Evolutionary conservation across 2,329 filamentous ascomycete species (phyloP), one percentile per base, ranked within the genome.

Genomic region (Macrophomina phaseolina): DNA sequence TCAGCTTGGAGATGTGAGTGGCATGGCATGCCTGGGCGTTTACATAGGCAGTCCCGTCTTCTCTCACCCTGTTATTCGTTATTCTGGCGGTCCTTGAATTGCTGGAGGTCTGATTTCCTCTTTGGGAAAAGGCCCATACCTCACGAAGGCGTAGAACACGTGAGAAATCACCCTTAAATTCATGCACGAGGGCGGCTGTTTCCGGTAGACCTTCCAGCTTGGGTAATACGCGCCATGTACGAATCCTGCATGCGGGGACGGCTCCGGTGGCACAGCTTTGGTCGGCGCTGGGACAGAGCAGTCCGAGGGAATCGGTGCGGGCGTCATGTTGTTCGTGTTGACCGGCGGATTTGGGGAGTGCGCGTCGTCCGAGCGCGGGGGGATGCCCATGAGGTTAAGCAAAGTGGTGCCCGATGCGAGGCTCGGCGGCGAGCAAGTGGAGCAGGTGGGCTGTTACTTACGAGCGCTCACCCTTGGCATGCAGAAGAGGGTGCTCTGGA

Each of bases 221-320:
- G 91, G 90, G 77, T 92, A 95, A 80, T 94, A 95, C 12, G 93
- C 90, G 23, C 90, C 91, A 77, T 95, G 95, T 73, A 86, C 75
- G 67, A 76, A n/a, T 7, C 6, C 18, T 11, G 18, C 1, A 28
- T 38, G 16, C 16, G 58, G 30, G 2, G n/a, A 30, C 9, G 36
- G 14, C n/a, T 23, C 58, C 28, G 56, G 5, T 11, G 56, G 28
- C 40, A 34, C 40, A 28, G 40, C 2, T 16, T 4, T 4, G 4
- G 40, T 18, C 16, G 45, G 58, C 38, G 18, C 58, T 28, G 58
- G 30, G n/a, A 62, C 5, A 16, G 58, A 62, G 30, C 16, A 38
- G n/a, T 62, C 45, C n/a, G 58, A 62, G 18, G 58, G 58, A 1
- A 45, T 11, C 8, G 6, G 32, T 7, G 58, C 45, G 1, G 58